Evolutionary conservation across 2,329 filamentous ascomycete genomes (phyloP), one percentile per base, ranked within the genome.

Genomic region (Diaporthe sp.): DNA sequence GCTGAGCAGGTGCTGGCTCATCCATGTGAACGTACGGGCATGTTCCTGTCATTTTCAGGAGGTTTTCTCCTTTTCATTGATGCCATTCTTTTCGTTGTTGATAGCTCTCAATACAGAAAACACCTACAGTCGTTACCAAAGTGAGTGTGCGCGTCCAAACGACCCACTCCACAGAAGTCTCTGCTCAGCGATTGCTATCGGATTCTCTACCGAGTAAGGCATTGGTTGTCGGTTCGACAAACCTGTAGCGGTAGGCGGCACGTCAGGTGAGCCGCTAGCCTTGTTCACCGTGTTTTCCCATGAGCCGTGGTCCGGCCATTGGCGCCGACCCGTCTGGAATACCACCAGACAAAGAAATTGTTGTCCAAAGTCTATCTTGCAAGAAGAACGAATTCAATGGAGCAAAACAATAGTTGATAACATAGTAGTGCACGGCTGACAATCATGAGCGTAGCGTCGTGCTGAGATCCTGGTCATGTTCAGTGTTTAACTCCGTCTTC

Each of bases 1-100:
- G 44, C 63, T 66, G 44, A 51, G 44, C 32, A 66, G 63, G 63
- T 50, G 44, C 44, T 66, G 63, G 63, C 44, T 37, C 32, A 51
- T 51, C 37, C 30, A 51, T 66, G 44, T 39, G 63, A 51, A n/a
- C 63, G 30, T 37, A 51, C 44, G 30, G 15, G n/a, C 61, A 66
- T 51, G 22, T 51, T 51, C 44, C 44, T 66, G 30, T 66, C 35
- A n/a, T 51, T 37, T 27, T 5, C 44, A 25, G 32, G 58, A 25
- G n/a, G 13, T 37, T 37, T 66, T 25, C 30, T 51, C 32, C 63
- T 51, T 51, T 51, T 25, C 61, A 65, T 65, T 32, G n/a, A 51
- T 37, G 22, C 15, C 63, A 39, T 66, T 66, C 63, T 37, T 66
- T 66, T 66, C 15, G 22, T 51, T 37, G 22, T 37, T 25, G 3